Evolutionary conservation across 2,329 filamentous ascomycete genomes (phyloP), one percentile per base, ranked within the genome.

Genomic region (Aspergillus ustus): DNA sequence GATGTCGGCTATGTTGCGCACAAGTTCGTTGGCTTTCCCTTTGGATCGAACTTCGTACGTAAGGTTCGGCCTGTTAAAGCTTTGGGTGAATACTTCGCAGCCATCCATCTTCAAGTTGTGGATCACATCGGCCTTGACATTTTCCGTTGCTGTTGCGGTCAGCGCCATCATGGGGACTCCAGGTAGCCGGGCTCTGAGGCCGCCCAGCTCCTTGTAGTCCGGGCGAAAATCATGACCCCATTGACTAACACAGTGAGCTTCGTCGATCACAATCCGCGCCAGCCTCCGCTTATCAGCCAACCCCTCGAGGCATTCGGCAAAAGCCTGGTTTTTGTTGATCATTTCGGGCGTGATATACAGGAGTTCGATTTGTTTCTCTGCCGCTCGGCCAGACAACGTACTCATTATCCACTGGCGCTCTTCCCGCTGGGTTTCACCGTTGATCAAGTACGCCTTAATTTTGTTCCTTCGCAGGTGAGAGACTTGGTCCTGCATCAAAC

Each of bases 221-320:
- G 93, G 94, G 50, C 96, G 88, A 74, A 99, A 99, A 75, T 99
- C 95, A 69, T 99, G 95, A 0, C 95, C 95, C 95, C 95, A 99
- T 81, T 99, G 93, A 76, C 95, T 98, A 28, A 99, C 94, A 76
- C 95, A 99, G 75, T 99, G 95, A n/a, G 95, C 95, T 79, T 99
- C 96, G 69, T 99, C 95, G 65, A 99, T 96, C 57, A 99, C 95
- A 52, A 99, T 87, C 28, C 95, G 88, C 17, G 96, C 94, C 56
- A 99, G 86, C 69, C 89, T 91, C 3, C 84, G 81, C 54, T 87
- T 87, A 15, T 78, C 77, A 74, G 97, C 85, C n/a, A 99, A 82
- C 2, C 81, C 82, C 55, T 86, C 79, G 65, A 99, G 83, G 2
- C 83, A 85, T 55, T 82, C 84, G 61, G 88, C 80, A 75, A 98